Percentiles rank a stretch among this genome's conserved stretches.
These are phyloP conservation scores for Plasmodium knowlesi DNA, from an alignment of 169 alveolate genomes.

Conservation along the genomic window DNA sequence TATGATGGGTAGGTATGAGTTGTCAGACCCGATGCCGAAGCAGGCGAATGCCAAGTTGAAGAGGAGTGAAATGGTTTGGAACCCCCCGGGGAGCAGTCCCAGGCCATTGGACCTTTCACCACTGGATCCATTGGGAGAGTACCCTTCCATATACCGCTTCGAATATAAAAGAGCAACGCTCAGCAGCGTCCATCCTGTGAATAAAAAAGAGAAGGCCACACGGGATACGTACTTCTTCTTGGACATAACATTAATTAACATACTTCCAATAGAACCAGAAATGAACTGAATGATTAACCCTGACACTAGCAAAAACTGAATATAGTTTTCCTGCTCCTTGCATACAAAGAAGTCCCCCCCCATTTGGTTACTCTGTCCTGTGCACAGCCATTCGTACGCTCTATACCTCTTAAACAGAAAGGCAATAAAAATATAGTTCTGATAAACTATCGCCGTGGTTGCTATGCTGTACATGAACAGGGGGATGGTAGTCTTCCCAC, in stretches of 20 bases:
- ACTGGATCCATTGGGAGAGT: neutral
- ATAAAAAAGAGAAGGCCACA: conserved; percentile 27
- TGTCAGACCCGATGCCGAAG: conserved; percentile 66
- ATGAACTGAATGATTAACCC: conserved; percentile 55
- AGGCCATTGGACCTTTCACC: neutral
- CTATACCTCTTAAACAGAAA: conserved; percentile 31
- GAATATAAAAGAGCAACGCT: conserved; percentile 23
- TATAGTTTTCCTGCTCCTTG: conserved; percentile 48
- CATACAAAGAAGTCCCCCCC: conserved; percentile 43
- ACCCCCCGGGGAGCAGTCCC: neutral
- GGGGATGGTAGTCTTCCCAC: neutral
- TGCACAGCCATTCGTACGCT: conserved; percentile 69
- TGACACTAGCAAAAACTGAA: conserved; percentile 40
- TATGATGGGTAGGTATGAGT: conserved; percentile 60
- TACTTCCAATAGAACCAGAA: conserved; percentile 59
- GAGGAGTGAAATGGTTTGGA: conserved; percentile 4
- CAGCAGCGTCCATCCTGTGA: conserved; percentile 37
- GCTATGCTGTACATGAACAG: conserved; percentile 68
- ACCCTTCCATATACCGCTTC: conserved; percentile 12
- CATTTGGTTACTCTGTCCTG: neutral
- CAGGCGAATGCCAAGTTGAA: conserved; percentile 39
- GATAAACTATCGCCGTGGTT: conserved; percentile 61
- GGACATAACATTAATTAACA: conserved; percentile 33
- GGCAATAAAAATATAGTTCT: conserved; percentile 47
- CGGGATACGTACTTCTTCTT: conserved; percentile 31